Evolutionary conservation across 148 eudicot species (phyloP).

Genomic region (Chenopodium berlandieri): DNA sequence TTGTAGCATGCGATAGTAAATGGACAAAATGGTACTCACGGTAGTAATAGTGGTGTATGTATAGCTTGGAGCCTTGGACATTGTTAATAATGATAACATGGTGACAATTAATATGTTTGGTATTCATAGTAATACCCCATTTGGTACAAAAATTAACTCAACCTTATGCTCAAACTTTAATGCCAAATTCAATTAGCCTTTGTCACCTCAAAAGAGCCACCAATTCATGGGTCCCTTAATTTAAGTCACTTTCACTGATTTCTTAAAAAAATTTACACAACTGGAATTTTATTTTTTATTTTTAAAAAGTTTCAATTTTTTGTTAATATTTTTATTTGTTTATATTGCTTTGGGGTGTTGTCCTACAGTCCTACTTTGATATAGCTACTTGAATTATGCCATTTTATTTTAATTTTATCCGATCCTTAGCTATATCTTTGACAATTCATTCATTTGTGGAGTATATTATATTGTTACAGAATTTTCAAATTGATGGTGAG

Average conservation of each 20-base stretch:
- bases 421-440: too few species aligned
- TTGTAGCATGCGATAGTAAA: too few species aligned
- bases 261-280: neutral
- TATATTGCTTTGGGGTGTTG: neutral
- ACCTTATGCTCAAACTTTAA: conserved; percentile 16
- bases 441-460: too few species aligned
- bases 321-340: too few species aligned
- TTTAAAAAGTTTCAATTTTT: too few species aligned
- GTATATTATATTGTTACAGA: too few species aligned
- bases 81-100: neutral
- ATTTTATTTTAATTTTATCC: too few species aligned
- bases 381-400: too few species aligned
- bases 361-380: neutral
- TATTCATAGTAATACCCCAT: neutral
- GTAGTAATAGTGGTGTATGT: too few species aligned
- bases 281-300: neutral
- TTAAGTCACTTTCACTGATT: neutral
- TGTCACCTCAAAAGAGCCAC: conserved; percentile 15
- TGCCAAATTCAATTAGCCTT: neutral
- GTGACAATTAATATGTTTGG: conserved; percentile 7
- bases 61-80: too few species aligned
- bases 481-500: too few species aligned
- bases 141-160: neutral
- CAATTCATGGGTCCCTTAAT: conserved; percentile 9
- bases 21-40: too few species aligned